Base-by-base conservation (phyloP, 2,329 filamentous ascomycete genomes). In the Alternaria gaisen region DNA sequence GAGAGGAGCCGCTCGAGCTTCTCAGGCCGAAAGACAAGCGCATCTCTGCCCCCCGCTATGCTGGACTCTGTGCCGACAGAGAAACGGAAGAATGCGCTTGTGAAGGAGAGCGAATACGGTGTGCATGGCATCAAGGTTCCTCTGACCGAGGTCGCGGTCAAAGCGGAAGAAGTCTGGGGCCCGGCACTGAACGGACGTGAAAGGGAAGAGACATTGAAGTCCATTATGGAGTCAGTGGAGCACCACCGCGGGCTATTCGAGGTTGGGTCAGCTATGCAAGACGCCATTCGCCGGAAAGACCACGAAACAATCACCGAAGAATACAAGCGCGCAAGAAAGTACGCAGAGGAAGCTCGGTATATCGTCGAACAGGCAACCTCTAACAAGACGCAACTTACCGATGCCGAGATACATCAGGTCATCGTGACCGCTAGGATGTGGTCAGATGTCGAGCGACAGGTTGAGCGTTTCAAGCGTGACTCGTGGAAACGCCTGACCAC, bases 141-240 rank as follows among this genome's bases (percentile, higher is more conserved):
- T 18, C 83, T 99, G 56, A 84, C 95, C 10, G 95, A 98, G 71
- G 92, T 96, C 11, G 93, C 92, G 1, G 91, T 93, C 62, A 97
- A 97, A 79, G 95, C 94, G 0, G 93, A 98, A 78, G 95, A 99
- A 72, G 91, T 99, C 9, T 99, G 96, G 94, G 95, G 95, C 0
- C 95, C 95, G 2, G 94, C 95, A 1, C 80, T 99, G 38, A 93
- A 93, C 40, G 95, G 95, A 4, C 88, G 92, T 28, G 94, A 98
- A 71, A 93, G 94, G 74, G 95, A 98, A 73, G 91, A 94, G 74
- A 90, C 90, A 63, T 83, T 99, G 56, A 96, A 94, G 77, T 85
- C 87, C 0, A 88, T 97, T 9, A 85, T 93, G 22, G 85, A 86
- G 9, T 89, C 90, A 14, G 84, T 99, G 48, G 91, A 95, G 63